Conservation (phyloP, 2,329 filamentous ascomycete species). For the Ustilaginoidea virens region DNA sequence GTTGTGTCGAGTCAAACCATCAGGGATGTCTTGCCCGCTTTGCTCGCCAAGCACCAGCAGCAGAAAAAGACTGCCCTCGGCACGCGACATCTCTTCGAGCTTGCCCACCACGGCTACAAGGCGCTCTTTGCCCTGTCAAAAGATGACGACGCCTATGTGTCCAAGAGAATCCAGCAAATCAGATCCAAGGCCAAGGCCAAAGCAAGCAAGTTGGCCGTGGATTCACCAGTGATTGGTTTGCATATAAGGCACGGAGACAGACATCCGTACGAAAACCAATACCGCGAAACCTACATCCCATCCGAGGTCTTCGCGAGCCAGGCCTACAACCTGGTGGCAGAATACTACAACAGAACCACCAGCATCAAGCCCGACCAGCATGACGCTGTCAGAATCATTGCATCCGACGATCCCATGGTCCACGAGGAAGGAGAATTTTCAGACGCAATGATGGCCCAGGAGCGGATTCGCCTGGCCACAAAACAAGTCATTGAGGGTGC, state of each 20-base stretch:
- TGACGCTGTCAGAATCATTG: slow-evolving; percentile 43
- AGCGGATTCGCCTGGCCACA: slow-evolving; percentile 59
- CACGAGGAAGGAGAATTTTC: slow-evolving; percentile 50
- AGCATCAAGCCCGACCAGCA: slow-evolving; percentile 19
- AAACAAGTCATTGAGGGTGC: slow-evolving; percentile 32
- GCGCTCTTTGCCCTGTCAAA: slow-evolving; percentile 54
- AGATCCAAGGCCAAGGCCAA: slow-evolving; percentile 27
- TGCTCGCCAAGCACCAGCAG: slow-evolving; percentile 18
- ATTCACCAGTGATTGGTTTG: slow-evolving; percentile 40
- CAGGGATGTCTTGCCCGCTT: slow-evolving; percentile 45
- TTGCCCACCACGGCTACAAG: slow-evolving; percentile 57
- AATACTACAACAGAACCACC: slow-evolving; percentile 28
- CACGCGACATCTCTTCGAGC: slow-evolving; percentile 43
- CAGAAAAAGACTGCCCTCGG: slow-evolving; percentile 10
- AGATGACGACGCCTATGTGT: slow-evolving; percentile 51
- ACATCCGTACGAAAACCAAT: slow-evolving; percentile 64
- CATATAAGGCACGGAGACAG: slow-evolving; percentile 71
- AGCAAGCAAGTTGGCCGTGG: slow-evolving; percentile 23
- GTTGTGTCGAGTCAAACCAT: slow-evolving; percentile 57
- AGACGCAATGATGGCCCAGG: slow-evolving; percentile 47
- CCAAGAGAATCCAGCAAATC: slow-evolving; percentile 41
- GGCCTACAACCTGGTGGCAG: slow-evolving; percentile 39
- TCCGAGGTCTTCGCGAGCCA: slow-evolving; percentile 49
- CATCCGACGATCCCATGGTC: slow-evolving; percentile 69
- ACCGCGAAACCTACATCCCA: slow-evolving; percentile 64